phyloP scores from a whole-genome alignment of 768 basidiomycete genomes.

The Leccinellum rugosiceps region DNA sequence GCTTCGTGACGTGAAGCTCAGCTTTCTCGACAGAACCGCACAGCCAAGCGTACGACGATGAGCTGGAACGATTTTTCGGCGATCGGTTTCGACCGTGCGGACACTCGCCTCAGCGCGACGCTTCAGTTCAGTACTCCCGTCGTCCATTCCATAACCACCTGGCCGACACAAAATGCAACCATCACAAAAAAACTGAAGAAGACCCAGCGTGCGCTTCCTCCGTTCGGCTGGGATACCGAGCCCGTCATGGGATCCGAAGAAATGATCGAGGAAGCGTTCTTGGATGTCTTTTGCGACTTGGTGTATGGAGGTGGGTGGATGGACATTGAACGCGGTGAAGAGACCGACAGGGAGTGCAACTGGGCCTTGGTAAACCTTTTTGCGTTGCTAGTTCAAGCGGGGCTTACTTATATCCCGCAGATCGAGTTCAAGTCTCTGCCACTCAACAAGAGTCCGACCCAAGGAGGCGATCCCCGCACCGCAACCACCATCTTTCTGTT shows the following conservation, averaged over 20 bases:
- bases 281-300: slow-evolving; percentile 83
- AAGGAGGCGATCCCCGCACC: slow-evolving; percentile 63
- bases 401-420: slow-evolving; percentile 40
- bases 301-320: slow-evolving; percentile 84
- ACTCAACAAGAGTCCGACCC: slow-evolving; percentile 21
- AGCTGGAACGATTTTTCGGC: slow-evolving; percentile 89
- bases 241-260: slow-evolving; percentile 76
- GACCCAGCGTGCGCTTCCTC: slow-evolving; percentile 63
- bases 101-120: slow-evolving; percentile 73
- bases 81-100: slow-evolving; percentile 77
- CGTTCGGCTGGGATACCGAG: slow-evolving; percentile 92
- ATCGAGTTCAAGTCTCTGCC: slow-evolving; percentile 86
- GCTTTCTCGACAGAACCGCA: slow-evolving; percentile 44
- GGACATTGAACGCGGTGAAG: slow-evolving; percentile 70
- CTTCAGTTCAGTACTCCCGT: slow-evolving; percentile 72
- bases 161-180: slow-evolving; percentile 74
- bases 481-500: slow-evolving; percentile 73
- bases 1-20: slow-evolving; percentile 9
- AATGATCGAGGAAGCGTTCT: slow-evolving; percentile 85
- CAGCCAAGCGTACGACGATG: slow-evolving; percentile 77
- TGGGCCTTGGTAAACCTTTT: slow-evolving; percentile 77
- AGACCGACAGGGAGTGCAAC: slow-evolving; percentile 78
- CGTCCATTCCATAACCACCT: slow-evolving; percentile 56
- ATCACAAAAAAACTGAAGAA: slow-evolving; percentile 81
- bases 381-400: background rate